These are phyloP conservation scores for Choiromyces venosus DNA, from an alignment of 495 filamentous ascomycete species.

Conservation along the genomic window DNA sequence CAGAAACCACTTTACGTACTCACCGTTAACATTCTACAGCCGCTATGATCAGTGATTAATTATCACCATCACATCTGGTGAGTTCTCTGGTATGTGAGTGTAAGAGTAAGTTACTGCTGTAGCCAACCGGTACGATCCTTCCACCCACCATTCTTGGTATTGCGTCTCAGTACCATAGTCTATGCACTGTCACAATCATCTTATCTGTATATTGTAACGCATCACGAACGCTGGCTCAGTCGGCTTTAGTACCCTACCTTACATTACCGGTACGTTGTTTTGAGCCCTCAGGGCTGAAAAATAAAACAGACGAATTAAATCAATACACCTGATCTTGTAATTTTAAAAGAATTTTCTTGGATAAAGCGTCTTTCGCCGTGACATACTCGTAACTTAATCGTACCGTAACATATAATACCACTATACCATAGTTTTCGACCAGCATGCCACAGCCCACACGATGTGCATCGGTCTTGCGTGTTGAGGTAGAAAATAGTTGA, in stretches of 20 bases:
- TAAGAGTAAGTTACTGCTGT: background rate
- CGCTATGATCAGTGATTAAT: conserved; percentile 2
- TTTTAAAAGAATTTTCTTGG: background rate
- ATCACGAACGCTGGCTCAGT: background rate
- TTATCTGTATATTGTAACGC: background rate
- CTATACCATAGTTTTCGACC: background rate
- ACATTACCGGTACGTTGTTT: background rate
- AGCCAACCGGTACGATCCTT: conserved; percentile 2
- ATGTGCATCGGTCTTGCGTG: background rate
- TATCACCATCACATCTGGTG: conserved; percentile 1
- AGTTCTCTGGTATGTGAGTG: background rate
- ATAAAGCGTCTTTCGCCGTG: background rate
- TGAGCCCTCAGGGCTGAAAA: background rate
- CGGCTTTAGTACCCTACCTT: background rate
- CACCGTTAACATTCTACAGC: background rate
- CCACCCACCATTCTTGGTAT: conserved; percentile 7
- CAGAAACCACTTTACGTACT: background rate
- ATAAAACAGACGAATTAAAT: background rate
- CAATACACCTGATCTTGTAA: background rate
- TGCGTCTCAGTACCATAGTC: background rate
- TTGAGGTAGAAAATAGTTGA: background rate
- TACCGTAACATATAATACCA: background rate
- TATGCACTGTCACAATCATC: background rate
- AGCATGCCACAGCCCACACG: background rate
- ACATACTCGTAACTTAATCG: background rate